These are phyloP conservation scores for Closterium sp. DNA, from an alignment of 139 green algal genomes.

Conservation along the genomic window DNA sequence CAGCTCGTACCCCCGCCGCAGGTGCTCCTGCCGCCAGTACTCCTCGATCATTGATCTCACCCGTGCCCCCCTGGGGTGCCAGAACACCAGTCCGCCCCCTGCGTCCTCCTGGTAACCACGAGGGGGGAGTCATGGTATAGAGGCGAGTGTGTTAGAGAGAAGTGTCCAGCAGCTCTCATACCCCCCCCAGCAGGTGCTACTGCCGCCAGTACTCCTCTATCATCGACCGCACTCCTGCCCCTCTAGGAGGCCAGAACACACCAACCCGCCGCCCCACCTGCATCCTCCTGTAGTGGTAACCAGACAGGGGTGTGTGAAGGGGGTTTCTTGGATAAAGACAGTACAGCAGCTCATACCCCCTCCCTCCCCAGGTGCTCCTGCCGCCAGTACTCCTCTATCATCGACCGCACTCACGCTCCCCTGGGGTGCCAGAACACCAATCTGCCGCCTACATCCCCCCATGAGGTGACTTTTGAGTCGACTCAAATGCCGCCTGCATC, in stretches of 20 bases:
- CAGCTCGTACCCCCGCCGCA: slow-evolving; percentile 74
- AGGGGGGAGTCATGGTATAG: background rate
- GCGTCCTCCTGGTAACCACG: slow-evolving; percentile 60
- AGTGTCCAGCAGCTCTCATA: slow-evolving; percentile 84
- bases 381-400: slow-evolving; percentile 93
- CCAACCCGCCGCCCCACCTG: too few species aligned
- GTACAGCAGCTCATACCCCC: slow-evolving; percentile 82
- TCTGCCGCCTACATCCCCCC: slow-evolving; percentile 71
- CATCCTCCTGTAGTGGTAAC: too few species aligned
- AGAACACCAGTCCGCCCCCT: slow-evolving; percentile 92
- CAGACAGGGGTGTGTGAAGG: too few species aligned
- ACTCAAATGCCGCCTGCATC: too few species aligned
- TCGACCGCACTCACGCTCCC: slow-evolving; percentile 78
- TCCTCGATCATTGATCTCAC: slow-evolving; percentile 87
- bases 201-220: slow-evolving; percentile 95
- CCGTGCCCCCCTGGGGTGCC: slow-evolving; percentile 85
- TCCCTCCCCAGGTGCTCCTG: slow-evolving; percentile 79
- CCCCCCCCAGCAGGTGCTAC: slow-evolving; percentile 76
- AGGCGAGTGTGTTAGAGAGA: slow-evolving; percentile 77
- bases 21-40: slow-evolving; percentile 93
- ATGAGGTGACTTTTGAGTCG: too few species aligned
- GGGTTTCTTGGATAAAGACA: too few species aligned
- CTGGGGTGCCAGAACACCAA: slow-evolving; percentile 98
- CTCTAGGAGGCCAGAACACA: slow-evolving; percentile 97
- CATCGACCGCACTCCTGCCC: slow-evolving; percentile 77